Base-by-base conservation (phyloP, 2,329 filamentous ascomycete genomes). In the Pseudogymnoascus sp. region DNA sequence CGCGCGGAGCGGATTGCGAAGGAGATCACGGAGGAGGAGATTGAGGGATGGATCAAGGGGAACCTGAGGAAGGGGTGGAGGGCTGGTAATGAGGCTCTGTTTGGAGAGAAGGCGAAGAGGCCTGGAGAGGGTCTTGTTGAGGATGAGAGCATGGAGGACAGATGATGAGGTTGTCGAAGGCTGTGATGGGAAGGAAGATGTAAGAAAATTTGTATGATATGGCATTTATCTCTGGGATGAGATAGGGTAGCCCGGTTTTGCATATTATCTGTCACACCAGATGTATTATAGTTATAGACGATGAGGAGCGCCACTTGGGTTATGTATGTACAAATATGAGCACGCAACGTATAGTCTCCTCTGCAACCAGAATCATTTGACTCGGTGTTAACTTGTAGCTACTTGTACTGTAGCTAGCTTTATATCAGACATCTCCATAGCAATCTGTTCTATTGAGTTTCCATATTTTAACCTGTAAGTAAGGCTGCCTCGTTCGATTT, bases 41-140 rank as follows among this genome's bases (percentile, higher is more conserved):
- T 91, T 65, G 84, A 89, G 74, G 88, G 87, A 16, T 86, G 85
- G 80, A 81, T 85, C 69, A 88, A 87, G 77, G 82, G 84, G 31
- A 79, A 79, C 64, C 64, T 87, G 60, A 77, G 84, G 62, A 76
- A 78, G 64, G 65, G 86, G 31, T 84, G 77, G 69, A 66, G 69
- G 37, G 62, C 62, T 18, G 71, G 68, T 1, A 57, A 66, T 54
- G 61, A 66, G 45, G 64, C 64, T 47, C 10, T 72, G 3, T 68
- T 69, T 60, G 63, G 65, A 16, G 59, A 67, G 51, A 60, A 62
- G 18, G 63, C 65, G 51, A 67, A 69, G 65, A 70, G 68, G 39
- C 29, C 31, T 1, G 62, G 54, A 61, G 51, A 63, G 47, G 59
- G 59, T 18, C 34, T 61, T 18, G 39, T 61, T n/a, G 59, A 61